These are phyloP conservation scores for Jamesozyma jinghongensis DNA, from an alignment of 805 yeast genomes.

Conservation along the genomic window DNA sequence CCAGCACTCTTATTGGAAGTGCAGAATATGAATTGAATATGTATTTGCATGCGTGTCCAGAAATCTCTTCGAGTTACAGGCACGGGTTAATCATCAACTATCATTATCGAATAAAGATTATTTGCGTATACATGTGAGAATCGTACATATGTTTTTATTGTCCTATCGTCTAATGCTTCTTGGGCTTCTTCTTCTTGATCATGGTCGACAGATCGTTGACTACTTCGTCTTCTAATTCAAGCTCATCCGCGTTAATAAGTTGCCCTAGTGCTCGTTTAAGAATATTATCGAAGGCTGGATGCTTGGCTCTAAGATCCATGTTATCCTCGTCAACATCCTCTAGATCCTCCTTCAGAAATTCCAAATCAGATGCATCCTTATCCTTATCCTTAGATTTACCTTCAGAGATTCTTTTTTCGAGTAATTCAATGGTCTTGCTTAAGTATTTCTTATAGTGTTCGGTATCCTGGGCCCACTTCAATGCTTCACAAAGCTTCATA, in stretches of 20 bases:
- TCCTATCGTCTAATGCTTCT: conserved; percentile 1
- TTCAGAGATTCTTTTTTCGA: conserved; percentile 33
- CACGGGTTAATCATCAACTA: too few relatives aligned
- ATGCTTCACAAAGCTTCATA: conserved; percentile 15
- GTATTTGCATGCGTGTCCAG: too few relatives aligned
- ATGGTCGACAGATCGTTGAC: conserved; percentile 56
- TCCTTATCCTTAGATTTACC: conserved; percentile 24
- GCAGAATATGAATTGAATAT: too few relatives aligned
- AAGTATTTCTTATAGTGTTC: conserved; percentile 2
- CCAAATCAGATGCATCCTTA: conserved; percentile 38
- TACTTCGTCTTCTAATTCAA: conserved; percentile 5
- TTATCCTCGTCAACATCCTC: conserved; percentile 36
- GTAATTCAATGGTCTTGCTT: conserved; percentile 42
- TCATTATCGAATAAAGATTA: too few relatives aligned
- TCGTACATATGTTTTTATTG: too few relatives aligned
- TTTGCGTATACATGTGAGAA: too few relatives aligned
- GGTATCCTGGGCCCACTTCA: conserved; percentile 16
- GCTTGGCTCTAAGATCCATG: conserved; percentile 8
- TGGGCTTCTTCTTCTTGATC: conserved; percentile 45
- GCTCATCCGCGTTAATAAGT: conserved; percentile 7
- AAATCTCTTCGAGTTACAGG: too few relatives aligned
- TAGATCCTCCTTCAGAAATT: conserved; percentile 48
- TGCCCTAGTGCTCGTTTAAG: conserved; percentile 11
- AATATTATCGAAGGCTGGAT: conserved; percentile 10
- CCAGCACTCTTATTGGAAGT: too few relatives aligned